These are phyloP conservation scores for Aegilops speltoides DNA, from an alignment of 176 grass and related monocot genomes.

Conservation along the genomic window DNA sequence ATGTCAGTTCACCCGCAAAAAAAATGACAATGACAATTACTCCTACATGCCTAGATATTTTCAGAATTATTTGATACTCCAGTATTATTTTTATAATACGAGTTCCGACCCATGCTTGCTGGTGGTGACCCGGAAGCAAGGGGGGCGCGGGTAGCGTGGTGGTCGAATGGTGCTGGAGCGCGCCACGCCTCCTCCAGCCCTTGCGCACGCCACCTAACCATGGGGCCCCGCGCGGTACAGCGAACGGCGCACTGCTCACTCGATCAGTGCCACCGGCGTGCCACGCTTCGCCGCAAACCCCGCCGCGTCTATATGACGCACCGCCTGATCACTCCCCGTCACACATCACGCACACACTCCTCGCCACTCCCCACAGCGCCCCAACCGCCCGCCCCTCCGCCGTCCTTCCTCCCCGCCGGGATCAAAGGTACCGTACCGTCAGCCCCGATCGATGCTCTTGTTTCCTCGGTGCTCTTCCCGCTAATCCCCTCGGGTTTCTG, in stretches of 20 bases:
- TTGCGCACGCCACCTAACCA: neutral
- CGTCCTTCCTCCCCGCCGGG: neutral
- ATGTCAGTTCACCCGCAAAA: no score
- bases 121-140: neutral
- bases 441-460: neutral
- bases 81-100: no score
- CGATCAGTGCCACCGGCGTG: neutral
- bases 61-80: no score
- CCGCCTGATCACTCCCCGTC: neutral
- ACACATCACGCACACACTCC: neutral
- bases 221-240: slow-evolving; percentile 2
- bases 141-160: neutral
- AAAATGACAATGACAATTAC: no score
- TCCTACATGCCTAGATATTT: no score
- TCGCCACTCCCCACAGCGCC: neutral
- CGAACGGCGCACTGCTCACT: neutral
- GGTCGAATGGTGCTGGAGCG: neutral
- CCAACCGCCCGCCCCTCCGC: neutral
- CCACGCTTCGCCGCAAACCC: neutral
- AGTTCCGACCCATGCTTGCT: neutral
- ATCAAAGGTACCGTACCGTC: slow-evolving; percentile 27
- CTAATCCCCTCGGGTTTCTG: neutral
- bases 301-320: neutral
- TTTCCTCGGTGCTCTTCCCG: neutral
- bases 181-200: slow-evolving; percentile 10